These are phyloP conservation scores for Rhexocercosporidium sp. DNA, from an alignment of 2,329 filamentous ascomycete species.

Conservation along the genomic window DNA sequence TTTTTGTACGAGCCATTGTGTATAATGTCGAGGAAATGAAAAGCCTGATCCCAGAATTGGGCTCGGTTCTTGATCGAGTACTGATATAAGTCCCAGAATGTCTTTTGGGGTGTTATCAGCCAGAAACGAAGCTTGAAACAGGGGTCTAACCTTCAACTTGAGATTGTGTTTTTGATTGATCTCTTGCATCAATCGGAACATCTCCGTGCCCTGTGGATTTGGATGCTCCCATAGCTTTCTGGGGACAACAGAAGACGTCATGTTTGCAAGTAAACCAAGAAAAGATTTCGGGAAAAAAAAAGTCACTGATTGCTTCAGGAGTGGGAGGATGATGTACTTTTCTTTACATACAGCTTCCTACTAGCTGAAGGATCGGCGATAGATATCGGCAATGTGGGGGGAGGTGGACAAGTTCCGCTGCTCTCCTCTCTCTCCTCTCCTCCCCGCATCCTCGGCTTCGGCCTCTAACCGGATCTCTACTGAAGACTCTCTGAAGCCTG, in stretches of 20 bases:
- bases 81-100: conserved; percentile 71
- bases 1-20: conserved; percentile 62
- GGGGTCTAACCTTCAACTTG: conserved; percentile 57
- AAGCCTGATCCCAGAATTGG: conserved; percentile 70
- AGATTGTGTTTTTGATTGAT: conserved; percentile 63
- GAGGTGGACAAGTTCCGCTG: too few species aligned
- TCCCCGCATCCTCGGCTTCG: conserved; percentile 5
- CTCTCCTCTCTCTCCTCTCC: background rate
- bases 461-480: background rate
- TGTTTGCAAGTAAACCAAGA: conserved; percentile 6
- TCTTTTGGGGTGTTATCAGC: conserved; percentile 48
- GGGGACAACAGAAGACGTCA: conserved; percentile 45
- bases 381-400: conserved; percentile 6
- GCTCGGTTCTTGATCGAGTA: conserved; percentile 68
- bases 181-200: conserved; percentile 70
- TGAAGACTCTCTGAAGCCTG: too few species aligned
- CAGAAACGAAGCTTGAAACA: background rate
- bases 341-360: too few species aligned
- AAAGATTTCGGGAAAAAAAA: background rate
- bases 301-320: background rate
- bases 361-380: background rate
- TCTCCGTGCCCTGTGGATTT: conserved; percentile 63
- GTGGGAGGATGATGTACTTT: too few species aligned
- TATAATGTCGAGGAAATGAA: conserved; percentile 64
- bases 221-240: conserved; percentile 74